Conservation (phyloP, 768 basidiomycete species). For the Kwoniella mangroviensis region DNA sequence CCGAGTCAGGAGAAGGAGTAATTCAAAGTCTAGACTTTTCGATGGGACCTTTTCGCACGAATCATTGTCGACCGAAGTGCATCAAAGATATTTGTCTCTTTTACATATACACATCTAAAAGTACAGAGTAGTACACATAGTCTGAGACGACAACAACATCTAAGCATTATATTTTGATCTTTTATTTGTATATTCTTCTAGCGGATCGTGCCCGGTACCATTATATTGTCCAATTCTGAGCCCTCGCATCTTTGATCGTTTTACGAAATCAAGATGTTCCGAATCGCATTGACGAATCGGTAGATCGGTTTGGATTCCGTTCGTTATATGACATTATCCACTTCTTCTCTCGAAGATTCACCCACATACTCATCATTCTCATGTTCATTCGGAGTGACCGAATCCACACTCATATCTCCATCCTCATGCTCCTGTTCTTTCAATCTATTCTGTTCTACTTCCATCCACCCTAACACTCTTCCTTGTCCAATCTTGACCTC, state of each 20-base stretch:
- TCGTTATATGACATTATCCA: slow-evolving; percentile 11
- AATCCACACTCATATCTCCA: slow-evolving; percentile 14
- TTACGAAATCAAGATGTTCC: too few relatives aligned
- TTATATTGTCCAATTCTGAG: too few relatives aligned
- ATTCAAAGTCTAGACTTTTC: not conserved
- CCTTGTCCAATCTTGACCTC: slow-evolving; percentile 22
- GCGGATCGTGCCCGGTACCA: too few relatives aligned
- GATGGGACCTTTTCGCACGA: not conserved
- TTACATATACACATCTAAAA: not conserved
- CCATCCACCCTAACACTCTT: slow-evolving; percentile 26
- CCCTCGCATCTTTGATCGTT: too few relatives aligned
- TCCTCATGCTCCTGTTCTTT: slow-evolving; percentile 1
- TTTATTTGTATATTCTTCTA: too few relatives aligned
- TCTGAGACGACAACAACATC: not conserved
- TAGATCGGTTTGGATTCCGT: too few relatives aligned
- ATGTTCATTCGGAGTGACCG: not conserved
- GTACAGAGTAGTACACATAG: not conserved
- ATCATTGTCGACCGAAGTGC: not conserved
- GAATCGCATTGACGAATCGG: too few relatives aligned
- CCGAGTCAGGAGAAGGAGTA: too few relatives aligned
- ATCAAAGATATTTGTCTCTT: not conserved
- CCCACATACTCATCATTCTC: slow-evolving; percentile 5
- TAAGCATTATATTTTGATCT: too few relatives aligned
- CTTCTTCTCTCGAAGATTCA: slow-evolving; percentile 18
- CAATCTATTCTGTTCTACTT: slow-evolving; percentile 28